Evolutionary conservation across 2,329 filamentous ascomycete species (phyloP).

Genomic region (Neoarthrinium moseri): DNA sequence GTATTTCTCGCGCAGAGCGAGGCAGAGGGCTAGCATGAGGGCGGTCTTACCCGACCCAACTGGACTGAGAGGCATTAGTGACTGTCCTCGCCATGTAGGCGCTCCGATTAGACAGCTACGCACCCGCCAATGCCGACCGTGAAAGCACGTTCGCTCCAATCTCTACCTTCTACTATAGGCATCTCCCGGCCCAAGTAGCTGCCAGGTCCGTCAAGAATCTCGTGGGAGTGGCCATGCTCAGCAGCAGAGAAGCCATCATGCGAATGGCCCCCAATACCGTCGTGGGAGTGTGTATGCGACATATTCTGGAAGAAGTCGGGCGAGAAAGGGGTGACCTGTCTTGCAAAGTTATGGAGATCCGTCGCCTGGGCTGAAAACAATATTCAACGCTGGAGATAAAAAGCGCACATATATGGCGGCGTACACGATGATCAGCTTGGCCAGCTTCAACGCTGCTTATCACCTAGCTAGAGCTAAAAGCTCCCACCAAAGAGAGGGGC

Average conservation of each 20-base stretch:
- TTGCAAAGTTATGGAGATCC: too few relatives aligned
- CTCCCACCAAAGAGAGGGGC: too few relatives aligned
- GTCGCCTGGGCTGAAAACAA: too few relatives aligned
- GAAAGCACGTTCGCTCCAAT: conserved; percentile 88
- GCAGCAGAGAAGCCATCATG: conserved; percentile 52
- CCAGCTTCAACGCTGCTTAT: too few relatives aligned
- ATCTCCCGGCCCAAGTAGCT: conserved; percentile 88
- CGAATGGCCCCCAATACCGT: conserved; percentile 46
- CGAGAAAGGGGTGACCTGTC: too few relatives aligned
- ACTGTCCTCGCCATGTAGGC: not conserved
- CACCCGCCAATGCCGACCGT: conserved; percentile 98
- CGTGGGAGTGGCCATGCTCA: conserved; percentile 92
- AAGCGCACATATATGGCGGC: too few relatives aligned
- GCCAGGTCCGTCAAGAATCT: conserved; percentile 91
- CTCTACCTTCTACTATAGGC: conserved; percentile 84
- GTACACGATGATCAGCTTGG: too few relatives aligned
- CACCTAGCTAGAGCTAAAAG: too few relatives aligned
- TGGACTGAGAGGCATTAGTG: conserved; percentile 55
- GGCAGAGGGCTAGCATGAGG: conserved; percentile 91
- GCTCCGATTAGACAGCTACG: conserved; percentile 31
- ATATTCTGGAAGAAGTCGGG: too few relatives aligned
- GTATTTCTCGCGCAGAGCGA: conserved; percentile 74
- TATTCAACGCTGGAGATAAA: too few relatives aligned
- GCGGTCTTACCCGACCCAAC: conserved; percentile 98
- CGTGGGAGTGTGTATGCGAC: conserved; percentile 54